These are phyloP conservation scores for Clarkia xantiana DNA, from an alignment of 345 rosid species.

Conservation along the genomic window DNA sequence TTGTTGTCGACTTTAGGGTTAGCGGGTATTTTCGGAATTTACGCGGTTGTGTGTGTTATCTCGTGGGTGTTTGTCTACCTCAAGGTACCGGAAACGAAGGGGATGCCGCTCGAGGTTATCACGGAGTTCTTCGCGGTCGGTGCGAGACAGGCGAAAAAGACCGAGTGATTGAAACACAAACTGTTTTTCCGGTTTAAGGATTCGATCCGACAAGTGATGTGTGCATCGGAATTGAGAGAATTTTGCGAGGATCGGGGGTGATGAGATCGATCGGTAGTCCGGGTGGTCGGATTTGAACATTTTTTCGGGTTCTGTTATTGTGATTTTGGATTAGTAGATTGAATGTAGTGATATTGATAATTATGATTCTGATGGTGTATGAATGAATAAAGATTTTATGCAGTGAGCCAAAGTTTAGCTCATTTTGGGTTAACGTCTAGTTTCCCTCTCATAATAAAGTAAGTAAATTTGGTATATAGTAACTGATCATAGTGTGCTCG, in stretches of 20 bases:
- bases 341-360: not conserved
- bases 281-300: not conserved
- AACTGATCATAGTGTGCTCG: no score
- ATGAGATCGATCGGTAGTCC: no score
- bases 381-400: no score
- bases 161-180: constrained; percentile 12
- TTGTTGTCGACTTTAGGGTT: constrained; percentile 72
- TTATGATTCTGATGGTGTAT: no score
- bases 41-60: constrained; percentile 58
- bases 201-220: no score
- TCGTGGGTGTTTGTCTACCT: constrained; percentile 79
- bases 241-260: no score
- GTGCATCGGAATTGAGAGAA: no score
- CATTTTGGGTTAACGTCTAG: no score
- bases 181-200: no score
- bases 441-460: no score
- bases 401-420: no score
- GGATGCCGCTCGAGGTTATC: constrained; percentile 97
- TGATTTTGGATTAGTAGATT: not conserved
- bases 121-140: constrained; percentile 91
- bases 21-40: constrained; percentile 57
- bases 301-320: not conserved
- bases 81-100: constrained; percentile 96
- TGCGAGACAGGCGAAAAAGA: constrained; percentile 50
- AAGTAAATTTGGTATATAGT: no score